phyloP scores from a whole-genome alignment of 805 yeast genomes.

The Wickerhamiella brachini region DNA sequence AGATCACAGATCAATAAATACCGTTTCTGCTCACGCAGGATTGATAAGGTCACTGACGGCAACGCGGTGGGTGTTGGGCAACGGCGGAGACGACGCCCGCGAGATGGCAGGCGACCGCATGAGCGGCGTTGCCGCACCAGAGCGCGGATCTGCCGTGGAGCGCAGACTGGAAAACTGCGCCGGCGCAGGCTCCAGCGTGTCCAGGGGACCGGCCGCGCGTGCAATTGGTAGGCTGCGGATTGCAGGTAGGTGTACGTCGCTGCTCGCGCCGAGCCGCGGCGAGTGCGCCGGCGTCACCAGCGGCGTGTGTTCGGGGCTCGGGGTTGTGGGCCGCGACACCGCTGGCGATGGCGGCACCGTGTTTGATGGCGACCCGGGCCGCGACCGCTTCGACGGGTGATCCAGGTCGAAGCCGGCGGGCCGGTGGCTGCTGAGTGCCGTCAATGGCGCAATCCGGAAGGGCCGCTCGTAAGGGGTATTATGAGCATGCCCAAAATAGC shows the following conservation, averaged over 20 bases:
- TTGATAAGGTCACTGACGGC: conserved; percentile 14
- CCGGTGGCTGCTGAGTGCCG: conserved; percentile 12
- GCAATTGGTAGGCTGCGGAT: conserved; percentile 25
- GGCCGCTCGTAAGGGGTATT: conserved; percentile 21
- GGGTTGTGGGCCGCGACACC: conserved; percentile 26
- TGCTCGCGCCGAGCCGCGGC: conserved; percentile 28
- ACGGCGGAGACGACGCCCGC: conserved; percentile 13
- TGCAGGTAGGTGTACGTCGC: conserved; percentile 26
- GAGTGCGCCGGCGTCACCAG: conserved; percentile 33
- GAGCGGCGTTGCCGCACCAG: conserved; percentile 6
- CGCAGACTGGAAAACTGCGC: conserved; percentile 6
- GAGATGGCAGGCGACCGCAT: conserved; percentile 5
- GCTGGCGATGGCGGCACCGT: conserved; percentile 33
- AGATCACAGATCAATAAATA: not conserved
- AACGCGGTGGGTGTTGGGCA: conserved; percentile 5
- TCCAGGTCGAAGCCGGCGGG: conserved; percentile 16
- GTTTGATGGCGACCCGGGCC: conserved; percentile 30
- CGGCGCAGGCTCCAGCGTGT: conserved; percentile 8
- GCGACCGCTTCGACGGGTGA: conserved; percentile 25
- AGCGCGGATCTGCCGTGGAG: not conserved
- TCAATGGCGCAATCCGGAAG: conserved; percentile 22
- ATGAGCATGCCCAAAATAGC: conserved; percentile 11
- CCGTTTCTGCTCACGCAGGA: not conserved
- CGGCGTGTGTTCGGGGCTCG: conserved; percentile 31
- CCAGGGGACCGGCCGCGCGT: not conserved